Conservation (phyloP, 192 early-diverging fungal genomes). For the Coemansia sp. region DNA sequence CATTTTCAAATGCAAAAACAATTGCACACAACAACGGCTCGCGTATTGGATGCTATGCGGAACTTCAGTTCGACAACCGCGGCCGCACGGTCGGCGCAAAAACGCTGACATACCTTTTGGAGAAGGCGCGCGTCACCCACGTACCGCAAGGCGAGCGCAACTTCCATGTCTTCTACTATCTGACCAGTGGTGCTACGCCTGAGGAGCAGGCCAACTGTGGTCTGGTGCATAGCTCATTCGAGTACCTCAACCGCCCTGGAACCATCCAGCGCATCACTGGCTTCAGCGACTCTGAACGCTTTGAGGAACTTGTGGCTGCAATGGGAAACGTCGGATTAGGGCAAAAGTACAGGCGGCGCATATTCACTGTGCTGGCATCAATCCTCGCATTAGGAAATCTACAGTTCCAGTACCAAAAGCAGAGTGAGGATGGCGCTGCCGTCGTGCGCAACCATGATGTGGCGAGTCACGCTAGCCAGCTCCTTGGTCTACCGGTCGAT, state of each 20-base stretch:
- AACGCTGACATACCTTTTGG: conserved; percentile 82
- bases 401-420: conserved; percentile 70
- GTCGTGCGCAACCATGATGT: conserved; percentile 73
- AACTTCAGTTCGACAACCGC: conserved; percentile 87
- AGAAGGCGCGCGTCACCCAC: conserved; percentile 78
- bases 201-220: conserved; percentile 71
- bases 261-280: conserved; percentile 59
- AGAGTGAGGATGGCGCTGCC: conserved; percentile 76
- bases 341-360: conserved; percentile 76
- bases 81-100: conserved; percentile 84
- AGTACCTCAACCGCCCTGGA: conserved; percentile 60
- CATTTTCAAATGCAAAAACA: conserved; percentile 85
- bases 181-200: conserved; percentile 71
- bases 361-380: conserved; percentile 80
- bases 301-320: conserved; percentile 69
- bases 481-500: conserved; percentile 74
- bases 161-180: conserved; percentile 95
- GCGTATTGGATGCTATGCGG: conserved; percentile 76
- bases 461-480: conserved; percentile 74
- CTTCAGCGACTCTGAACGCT: conserved; percentile 62
- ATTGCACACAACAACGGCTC: conserved; percentile 75
- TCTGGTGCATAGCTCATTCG: conserved; percentile 44
- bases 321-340: conserved; percentile 85
- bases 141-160: conserved; percentile 69
- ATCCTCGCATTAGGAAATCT: conserved; percentile 88